Percentiles rank a stretch among this genome's conserved stretches.
Evolutionary conservation across 208 protist species (phyloP).

Genomic region (Wallacemonas sp.): DNA sequence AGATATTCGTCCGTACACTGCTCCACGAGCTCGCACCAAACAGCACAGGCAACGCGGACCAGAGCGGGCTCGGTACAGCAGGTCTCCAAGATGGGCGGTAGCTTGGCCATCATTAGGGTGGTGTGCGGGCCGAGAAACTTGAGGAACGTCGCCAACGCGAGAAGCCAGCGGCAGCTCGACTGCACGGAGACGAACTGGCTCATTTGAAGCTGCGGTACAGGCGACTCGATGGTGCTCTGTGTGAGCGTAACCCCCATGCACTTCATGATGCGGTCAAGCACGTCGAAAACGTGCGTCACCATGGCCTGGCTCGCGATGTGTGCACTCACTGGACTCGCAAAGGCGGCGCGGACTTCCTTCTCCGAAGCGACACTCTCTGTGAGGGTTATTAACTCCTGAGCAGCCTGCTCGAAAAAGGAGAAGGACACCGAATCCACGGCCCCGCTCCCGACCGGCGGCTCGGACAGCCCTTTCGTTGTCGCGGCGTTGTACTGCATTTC

Average conservation of each 20-base stretch:
- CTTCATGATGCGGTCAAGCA: slow-evolving; percentile 38
- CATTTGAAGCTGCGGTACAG: slow-evolving; percentile 5
- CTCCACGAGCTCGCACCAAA: slow-evolving; percentile 66
- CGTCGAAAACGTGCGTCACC: slow-evolving; percentile 35
- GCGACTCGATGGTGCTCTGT: slow-evolving; percentile 24
- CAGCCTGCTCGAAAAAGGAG: slow-evolving; percentile 37
- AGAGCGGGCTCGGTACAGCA: slow-evolving; percentile 38
- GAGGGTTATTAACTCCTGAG: slow-evolving; percentile 44
- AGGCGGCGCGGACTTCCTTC: slow-evolving; percentile 19
- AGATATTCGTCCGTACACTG: slow-evolving; percentile 70
- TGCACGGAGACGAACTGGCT: slow-evolving; percentile 24
- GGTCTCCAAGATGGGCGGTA: slow-evolving; percentile 67
- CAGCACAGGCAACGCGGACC: slow-evolving; percentile 37
- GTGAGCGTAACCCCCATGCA: slow-evolving; percentile 19
- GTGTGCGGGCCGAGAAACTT: slow-evolving; percentile 63
- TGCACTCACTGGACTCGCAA: slow-evolving; percentile 21
- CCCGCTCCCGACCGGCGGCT: too few species aligned
- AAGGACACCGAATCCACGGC: slow-evolving; percentile 26
- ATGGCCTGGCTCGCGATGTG: slow-evolving; percentile 27
- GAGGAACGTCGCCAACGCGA: slow-evolving; percentile 59
- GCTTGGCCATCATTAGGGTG: slow-evolving; percentile 76
- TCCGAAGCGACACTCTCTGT: slow-evolving; percentile 28
- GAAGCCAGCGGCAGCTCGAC: slow-evolving; percentile 66
- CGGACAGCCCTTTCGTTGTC: too few species aligned
- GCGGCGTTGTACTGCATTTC: too few species aligned